Evolutionary conservation across 2,329 filamentous ascomycete species (phyloP), one percentile per base, ranked within the genome.

Genomic region (Gremmenia infestans): DNA sequence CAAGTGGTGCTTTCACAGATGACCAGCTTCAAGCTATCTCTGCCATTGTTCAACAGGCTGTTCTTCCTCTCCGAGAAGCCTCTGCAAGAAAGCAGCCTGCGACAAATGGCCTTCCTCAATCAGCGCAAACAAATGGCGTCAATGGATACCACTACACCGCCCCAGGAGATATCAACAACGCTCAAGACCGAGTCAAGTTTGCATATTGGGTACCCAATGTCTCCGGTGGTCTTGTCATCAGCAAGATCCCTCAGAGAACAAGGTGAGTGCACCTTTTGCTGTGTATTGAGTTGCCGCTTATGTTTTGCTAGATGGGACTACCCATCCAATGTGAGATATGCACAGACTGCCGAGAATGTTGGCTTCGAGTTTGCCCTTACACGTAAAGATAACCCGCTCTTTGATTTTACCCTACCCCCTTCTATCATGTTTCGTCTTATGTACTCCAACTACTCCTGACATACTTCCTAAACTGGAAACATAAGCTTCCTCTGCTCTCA

Each of bases 151-250:
- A 60, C 23, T 67, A 60, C 45, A 59, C 55, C 32, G 64, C 64
- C 22, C 51, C 61, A 53, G 65, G 70, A 63, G 65, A 74, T 52
- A 69, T 78, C 46, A 78, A 78, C 53, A 63, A 71, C 51, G 71
- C 75, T 50, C 72, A 74, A 1, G 68, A 73, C 35, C 71, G 75
- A 3, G 65, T 78, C 48, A 72, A 76, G 39, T 78, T 78, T 62
- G 76, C 76, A 9, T 80, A 79, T 65, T 80, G 77, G 78, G 76
- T 80, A 0, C 78, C 78, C 15, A 80, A 80, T 58, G 78, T 80
- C 4, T 79, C 76, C 0, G 78, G 78, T 28, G 78, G 77, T 11
- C 71, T 81, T 1, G 77, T 81, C 12, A 77, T 80, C 42, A 76
- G 72, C 57, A 80, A 80, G 60, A 79, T 80, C 50, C 72, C 74